phyloP scores from a whole-genome alignment of 306 rosid genomes.

The cucumber (Cucumis sativus) region DNA sequence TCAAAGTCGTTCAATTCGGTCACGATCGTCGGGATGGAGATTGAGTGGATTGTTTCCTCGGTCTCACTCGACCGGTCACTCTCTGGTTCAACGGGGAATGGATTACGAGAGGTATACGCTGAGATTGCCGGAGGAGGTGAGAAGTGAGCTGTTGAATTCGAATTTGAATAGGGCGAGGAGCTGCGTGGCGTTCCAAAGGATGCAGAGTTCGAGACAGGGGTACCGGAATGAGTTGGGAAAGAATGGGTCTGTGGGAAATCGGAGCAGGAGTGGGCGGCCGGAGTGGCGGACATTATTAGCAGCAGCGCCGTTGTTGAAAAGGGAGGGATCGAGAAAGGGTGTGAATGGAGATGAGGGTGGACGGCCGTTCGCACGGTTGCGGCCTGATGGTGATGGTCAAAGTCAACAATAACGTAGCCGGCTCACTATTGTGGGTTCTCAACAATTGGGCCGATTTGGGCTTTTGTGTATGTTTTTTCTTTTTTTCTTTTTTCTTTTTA shows the following conservation, averaged over 20 bases:
- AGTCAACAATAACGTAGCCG: neutral
- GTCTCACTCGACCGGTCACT: conserved; percentile 9
- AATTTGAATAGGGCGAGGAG: conserved; percentile 11
- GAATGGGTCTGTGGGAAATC: neutral
- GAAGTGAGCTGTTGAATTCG: conserved; percentile 5
- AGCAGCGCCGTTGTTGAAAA: neutral
- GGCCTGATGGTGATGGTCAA: neutral
- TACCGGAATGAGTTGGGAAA: neutral
- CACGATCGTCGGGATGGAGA: conserved; percentile 11
- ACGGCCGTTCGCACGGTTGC: conserved; percentile 6
- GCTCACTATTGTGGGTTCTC: neutral
- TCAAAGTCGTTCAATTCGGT: neutral
- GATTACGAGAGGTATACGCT: conserved; percentile 6
- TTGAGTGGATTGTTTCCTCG: neutral
- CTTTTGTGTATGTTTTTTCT: neutral
- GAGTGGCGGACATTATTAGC: conserved; percentile 1
- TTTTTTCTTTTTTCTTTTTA: too few species aligned
- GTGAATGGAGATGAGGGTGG: neutral
- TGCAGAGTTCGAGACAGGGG: conserved; percentile 7
- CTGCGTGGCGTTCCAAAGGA: conserved; percentile 10
- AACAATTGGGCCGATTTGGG: neutral
- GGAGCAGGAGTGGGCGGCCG: neutral
- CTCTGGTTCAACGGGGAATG: neutral
- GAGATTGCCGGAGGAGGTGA: conserved; percentile 10
- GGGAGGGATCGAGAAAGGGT: neutral